Conservation (phyloP, 768 basidiomycete species). For the Rhodocollybia butyracea region DNA sequence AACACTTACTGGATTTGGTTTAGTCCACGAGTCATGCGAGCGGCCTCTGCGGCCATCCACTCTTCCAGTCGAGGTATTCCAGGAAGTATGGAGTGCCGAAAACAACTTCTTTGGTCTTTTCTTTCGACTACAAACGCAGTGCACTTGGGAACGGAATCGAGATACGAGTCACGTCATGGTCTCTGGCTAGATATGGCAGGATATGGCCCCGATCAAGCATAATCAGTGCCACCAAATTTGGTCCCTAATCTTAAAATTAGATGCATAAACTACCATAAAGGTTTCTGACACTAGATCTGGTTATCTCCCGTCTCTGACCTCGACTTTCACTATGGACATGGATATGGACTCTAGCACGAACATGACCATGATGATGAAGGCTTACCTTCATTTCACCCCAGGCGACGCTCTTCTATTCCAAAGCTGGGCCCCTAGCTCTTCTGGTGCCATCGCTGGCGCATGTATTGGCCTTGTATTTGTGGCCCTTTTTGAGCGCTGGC, state of each 20-base stretch:
- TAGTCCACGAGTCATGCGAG: too few relatives aligned
- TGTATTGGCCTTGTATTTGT: slow-evolving; percentile 69
- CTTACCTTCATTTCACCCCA: slow-evolving; percentile 66
- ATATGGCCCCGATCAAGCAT: too few relatives aligned
- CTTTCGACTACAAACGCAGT: too few relatives aligned
- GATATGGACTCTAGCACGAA: slow-evolving; percentile 1
- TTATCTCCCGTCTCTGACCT: neutral
- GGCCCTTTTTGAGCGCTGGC: slow-evolving; percentile 66
- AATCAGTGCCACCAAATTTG: too few relatives aligned
- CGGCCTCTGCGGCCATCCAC: too few relatives aligned
- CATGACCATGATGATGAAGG: slow-evolving; percentile 45
- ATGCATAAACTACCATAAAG: neutral
- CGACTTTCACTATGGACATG: slow-evolving; percentile 1
- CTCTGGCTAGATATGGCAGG: too few relatives aligned
- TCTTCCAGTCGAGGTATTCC: too few relatives aligned
- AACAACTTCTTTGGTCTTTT: too few relatives aligned
- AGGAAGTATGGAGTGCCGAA: too few relatives aligned
- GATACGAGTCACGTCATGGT: too few relatives aligned
- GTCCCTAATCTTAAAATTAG: neutral
- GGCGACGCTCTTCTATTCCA: slow-evolving; percentile 68
- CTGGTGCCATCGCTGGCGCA: slow-evolving; percentile 71
- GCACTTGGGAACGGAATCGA: too few relatives aligned
- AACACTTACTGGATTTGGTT: too few relatives aligned
- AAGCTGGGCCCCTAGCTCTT: slow-evolving; percentile 62
- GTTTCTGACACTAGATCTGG: neutral